Evolutionary conservation across 495 filamentous ascomycete genomes (phyloP).

Genomic region (Poronia punctata): DNA sequence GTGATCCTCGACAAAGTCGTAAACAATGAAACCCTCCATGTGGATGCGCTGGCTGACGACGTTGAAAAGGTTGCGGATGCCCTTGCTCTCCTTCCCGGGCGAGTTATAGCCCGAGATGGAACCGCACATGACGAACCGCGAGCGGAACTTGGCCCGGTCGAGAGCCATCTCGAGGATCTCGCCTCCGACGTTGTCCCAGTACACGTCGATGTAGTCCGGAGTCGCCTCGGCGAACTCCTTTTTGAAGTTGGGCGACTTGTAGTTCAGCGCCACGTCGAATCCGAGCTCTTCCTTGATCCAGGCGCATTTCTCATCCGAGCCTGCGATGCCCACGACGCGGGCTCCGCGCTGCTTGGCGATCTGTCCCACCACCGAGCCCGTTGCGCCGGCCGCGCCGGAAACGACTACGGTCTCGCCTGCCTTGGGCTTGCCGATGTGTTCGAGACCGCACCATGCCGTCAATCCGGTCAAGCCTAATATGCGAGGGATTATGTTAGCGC

Average conservation of each 20-base stretch:
- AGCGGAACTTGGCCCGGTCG: slow-evolving; percentile 42
- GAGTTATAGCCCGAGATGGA: slow-evolving; percentile 39
- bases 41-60: slow-evolving; percentile 34
- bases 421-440: slow-evolving; percentile 50
- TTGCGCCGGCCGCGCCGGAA: slow-evolving; percentile 64
- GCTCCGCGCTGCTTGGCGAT: slow-evolving; percentile 59
- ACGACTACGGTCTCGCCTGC: slow-evolving; percentile 59
- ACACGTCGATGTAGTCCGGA: slow-evolving; percentile 57
- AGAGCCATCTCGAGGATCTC: slow-evolving; percentile 55
- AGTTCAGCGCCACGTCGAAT: slow-evolving; percentile 62
- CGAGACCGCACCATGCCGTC: slow-evolving; percentile 63
- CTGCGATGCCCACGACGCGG: slow-evolving; percentile 56
- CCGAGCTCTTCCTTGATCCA: slow-evolving; percentile 55
- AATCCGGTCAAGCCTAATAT: slow-evolving; percentile 42
- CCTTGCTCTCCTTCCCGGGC: slow-evolving; percentile 21
- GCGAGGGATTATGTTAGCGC: slow-evolving; percentile 14
- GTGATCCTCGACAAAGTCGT: slow-evolving; percentile 42
- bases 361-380: slow-evolving; percentile 61
- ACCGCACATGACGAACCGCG: slow-evolving; percentile 59
- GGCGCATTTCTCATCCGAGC: slow-evolving; percentile 57
- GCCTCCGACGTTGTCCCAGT: slow-evolving; percentile 54
- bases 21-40: slow-evolving; percentile 58
- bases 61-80: slow-evolving; percentile 22
- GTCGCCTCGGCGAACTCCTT: slow-evolving; percentile 52
- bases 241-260: slow-evolving; percentile 52